phyloP scores from a whole-genome alignment of 169 alveolate species.

The Cryptosporidium sp. region DNA sequence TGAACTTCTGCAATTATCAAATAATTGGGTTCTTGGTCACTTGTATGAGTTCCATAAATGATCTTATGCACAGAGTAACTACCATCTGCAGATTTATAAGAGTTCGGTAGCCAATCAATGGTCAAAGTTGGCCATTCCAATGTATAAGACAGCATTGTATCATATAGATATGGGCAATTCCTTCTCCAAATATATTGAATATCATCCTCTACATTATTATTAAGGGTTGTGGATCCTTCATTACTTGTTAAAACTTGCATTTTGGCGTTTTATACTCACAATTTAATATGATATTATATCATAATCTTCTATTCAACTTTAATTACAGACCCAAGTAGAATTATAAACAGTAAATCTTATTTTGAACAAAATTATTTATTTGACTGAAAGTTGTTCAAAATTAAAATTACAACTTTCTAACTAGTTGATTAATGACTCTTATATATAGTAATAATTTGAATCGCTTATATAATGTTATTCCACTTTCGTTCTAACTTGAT shows the following conservation, averaged over 20 bases:
- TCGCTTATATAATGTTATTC: neutral
- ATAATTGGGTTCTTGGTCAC: constrained; percentile 91
- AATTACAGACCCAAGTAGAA: neutral
- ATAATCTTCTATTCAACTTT: neutral
- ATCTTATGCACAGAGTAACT: constrained; percentile 87
- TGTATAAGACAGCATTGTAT: constrained; percentile 90
- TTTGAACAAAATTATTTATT: no score
- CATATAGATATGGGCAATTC: constrained; percentile 95
- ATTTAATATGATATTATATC: neutral
- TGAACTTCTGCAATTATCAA: constrained; percentile 89
- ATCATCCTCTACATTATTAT: constrained; percentile 16
- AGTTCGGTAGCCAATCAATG: constrained; percentile 87
- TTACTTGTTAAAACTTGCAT: neutral
- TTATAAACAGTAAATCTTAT: no score
- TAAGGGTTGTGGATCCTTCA: neutral
- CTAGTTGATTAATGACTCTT: neutral
- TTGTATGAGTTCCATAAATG: constrained; percentile 93
- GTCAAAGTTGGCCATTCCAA: constrained; percentile 98
- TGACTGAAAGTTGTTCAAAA: neutral
- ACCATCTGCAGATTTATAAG: constrained; percentile 80
- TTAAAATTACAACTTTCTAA: neutral
- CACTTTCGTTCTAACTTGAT: neutral
- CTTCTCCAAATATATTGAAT: constrained; percentile 91
- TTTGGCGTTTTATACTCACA: neutral
- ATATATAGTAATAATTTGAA: neutral